A percentile compares a stretch with the other conserved stretches of the same genome.
These are phyloP conservation scores for Globisporangium okanoganense DNA, from an alignment of 352 stramenopile genomes.

Conservation along the genomic window DNA sequence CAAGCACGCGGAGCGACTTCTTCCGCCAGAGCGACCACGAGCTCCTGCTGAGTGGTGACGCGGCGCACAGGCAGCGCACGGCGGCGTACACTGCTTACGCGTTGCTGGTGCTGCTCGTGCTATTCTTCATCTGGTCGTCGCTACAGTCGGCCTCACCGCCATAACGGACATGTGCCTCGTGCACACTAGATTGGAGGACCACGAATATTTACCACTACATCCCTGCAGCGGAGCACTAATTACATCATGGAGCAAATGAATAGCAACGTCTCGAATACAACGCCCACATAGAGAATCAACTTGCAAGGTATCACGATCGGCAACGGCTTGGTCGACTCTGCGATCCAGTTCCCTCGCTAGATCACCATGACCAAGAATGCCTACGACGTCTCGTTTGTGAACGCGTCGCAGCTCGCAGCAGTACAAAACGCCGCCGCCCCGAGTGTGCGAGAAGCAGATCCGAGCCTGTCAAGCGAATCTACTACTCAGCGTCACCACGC, in stretches of 20 bases:
- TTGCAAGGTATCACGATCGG: not conserved
- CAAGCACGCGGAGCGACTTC: not conserved
- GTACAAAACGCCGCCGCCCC: not conserved
- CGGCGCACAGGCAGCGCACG: not conserved
- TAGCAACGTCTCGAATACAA: not conserved
- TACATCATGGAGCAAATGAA: conserved; percentile 32
- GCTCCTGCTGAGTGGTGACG: not conserved
- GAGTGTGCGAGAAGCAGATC: not conserved
- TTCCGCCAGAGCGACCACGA: not conserved
- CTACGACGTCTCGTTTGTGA: not conserved
- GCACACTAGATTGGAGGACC: no score
- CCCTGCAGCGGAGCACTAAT: conserved; percentile 29
- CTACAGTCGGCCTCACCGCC: not conserved
- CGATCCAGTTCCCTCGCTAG: not conserved
- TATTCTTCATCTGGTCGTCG: not conserved
- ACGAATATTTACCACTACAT: conserved; percentile 36
- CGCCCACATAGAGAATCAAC: not conserved
- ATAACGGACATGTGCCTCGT: no score
- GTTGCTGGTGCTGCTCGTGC: not conserved
- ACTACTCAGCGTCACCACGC: not conserved
- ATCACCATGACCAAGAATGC: not conserved
- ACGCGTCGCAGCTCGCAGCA: not conserved
- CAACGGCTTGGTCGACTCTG: not conserved
- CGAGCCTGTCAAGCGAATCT: not conserved
- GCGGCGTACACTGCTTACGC: not conserved